These are phyloP conservation scores for Miamiensis avidus DNA, from an alignment of 169 alveolate species.

Conservation along the genomic window DNA sequence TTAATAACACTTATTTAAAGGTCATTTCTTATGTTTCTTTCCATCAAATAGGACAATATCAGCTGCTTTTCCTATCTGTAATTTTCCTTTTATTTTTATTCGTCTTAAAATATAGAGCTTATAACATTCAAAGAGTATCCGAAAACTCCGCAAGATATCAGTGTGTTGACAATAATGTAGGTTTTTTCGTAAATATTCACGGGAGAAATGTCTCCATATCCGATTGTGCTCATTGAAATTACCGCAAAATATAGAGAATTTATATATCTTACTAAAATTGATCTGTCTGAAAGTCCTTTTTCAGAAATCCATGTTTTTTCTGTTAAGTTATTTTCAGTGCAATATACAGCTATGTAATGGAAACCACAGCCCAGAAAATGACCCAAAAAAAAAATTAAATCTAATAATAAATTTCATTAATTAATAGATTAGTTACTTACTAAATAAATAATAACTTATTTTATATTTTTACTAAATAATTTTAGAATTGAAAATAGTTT, in stretches of 20 bases:
- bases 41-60: not conserved
- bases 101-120: not conserved
- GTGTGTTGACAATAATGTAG: not conserved
- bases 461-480: too few relatives aligned
- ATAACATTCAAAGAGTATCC: slow-evolving; percentile 4
- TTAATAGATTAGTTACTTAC: too few relatives aligned
- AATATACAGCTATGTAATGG: too few relatives aligned
- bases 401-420: too few relatives aligned
- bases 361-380: too few relatives aligned
- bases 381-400: too few relatives aligned
- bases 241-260: slow-evolving; percentile 31
- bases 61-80: not conserved
- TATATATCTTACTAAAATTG: too few relatives aligned
- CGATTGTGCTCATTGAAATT: slow-evolving; percentile 41
- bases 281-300: too few relatives aligned
- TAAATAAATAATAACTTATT: too few relatives aligned
- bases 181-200: slow-evolving; percentile 16
- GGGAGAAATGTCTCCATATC: slow-evolving; percentile 47
- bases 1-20: not conserved
- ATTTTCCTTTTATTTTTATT: not conserved
- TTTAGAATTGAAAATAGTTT: too few relatives aligned
- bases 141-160: slow-evolving; percentile 8
- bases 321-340: too few relatives aligned
- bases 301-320: too few relatives aligned
- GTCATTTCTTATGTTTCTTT: not conserved